Base-by-base conservation (phyloP, 2,329 filamentous ascomycete genomes). In the Trichoderma cornu-damae region DNA sequence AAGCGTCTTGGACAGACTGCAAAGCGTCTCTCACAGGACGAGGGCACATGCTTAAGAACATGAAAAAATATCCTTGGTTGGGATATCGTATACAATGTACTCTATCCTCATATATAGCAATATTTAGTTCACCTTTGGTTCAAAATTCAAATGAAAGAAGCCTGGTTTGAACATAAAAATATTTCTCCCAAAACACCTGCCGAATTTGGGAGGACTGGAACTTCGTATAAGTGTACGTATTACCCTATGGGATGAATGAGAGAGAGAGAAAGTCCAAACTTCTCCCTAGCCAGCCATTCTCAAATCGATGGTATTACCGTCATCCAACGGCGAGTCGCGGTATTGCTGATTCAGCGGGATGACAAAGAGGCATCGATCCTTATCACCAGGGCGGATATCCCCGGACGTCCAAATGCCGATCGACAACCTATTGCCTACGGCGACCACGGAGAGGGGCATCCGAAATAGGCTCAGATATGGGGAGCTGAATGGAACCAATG, bases 91-190 rank as follows among this genome's bases (percentile, higher is more conserved):
- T 16, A 7, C 6, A 3, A 35, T n/a, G 2, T 1, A 4, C 2
- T 14, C 1, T 4, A 52, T 32, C 2, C 4, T 26, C 11, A 9
- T 24, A 30, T 18, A 6, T 2, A n/a, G n/a, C n/a, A n/a, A n/a
- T n/a, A 1, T n/a, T 0, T 0, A 34, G 11, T 44, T 1, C 12
- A 14, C 3, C 51, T 42, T 46, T 54, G 51, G 6, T 54, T 54
- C 8, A 54, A 16, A 18, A 8, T 54, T 54, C 8, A 54, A 16
- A 18, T 58, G 55, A 28, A 53, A 46, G 38, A 53, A 58, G 2
- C 28, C 55, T 6, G 55, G 55, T 58, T 46, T 53, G 24, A 43
- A 51, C 47, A 58, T 53, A 22, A 58, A n/a, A 58, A 24, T 58
- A 35, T 6, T 58, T 53, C n/a, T 58, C 55, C 16, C 47, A 9